phyloP scores from a whole-genome alignment of 148 eudicot species.

The Spergularia marina region DNA sequence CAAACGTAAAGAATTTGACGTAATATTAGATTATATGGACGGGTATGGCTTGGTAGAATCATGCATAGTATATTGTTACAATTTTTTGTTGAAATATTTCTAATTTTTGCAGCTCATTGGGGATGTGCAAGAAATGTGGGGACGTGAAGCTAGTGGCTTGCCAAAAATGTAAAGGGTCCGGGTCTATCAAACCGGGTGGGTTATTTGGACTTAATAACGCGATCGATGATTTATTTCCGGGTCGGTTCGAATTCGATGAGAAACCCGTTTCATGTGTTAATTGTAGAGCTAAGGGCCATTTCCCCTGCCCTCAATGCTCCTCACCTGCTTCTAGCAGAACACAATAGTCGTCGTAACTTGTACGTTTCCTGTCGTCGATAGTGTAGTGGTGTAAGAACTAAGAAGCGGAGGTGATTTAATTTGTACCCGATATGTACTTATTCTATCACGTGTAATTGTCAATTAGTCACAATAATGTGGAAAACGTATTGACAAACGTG shows the following conservation, averaged over 20 bases:
- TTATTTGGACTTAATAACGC: constrained; percentile 38
- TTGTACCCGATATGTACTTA: no score
- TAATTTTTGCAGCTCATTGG: constrained; percentile 48
- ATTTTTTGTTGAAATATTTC: neutral
- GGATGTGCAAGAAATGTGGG: constrained; percentile 83
- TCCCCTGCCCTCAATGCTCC: constrained; percentile 53
- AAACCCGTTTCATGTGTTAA: constrained; percentile 34
- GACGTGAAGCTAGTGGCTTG: constrained; percentile 70
- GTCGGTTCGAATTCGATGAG: constrained; percentile 20
- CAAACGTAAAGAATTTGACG: no score
- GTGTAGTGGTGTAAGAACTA: neutral
- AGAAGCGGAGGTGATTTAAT: no score
- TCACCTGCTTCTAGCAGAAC: neutral
- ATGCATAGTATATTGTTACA: neutral
- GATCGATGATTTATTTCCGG: constrained; percentile 28
- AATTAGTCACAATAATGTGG: no score
- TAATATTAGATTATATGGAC: no score
- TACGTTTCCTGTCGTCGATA: neutral
- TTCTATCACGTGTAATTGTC: no score
- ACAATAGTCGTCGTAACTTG: neutral
- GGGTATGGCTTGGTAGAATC: neutral
- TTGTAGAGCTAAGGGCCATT: constrained; percentile 54
- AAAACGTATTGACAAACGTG: no score
- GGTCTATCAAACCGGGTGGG: constrained; percentile 43
- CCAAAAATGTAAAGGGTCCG: constrained; percentile 61